Conservation (phyloP, 2,329 filamentous ascomycete genomes). For the Alternaria sp. region DNA sequence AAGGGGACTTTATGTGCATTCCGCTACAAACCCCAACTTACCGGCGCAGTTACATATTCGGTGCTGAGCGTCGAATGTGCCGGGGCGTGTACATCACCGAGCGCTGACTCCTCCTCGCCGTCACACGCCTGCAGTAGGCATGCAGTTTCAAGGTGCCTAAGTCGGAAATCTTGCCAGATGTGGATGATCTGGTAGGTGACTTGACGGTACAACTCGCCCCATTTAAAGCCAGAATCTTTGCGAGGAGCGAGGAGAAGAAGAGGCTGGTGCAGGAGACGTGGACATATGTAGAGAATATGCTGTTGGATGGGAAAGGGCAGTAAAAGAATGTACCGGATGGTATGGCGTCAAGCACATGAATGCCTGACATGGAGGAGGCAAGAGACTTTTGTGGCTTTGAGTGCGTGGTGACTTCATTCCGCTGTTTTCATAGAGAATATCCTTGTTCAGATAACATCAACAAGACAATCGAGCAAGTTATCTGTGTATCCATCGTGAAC, state of each 20-base stretch:
- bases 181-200: constrained; percentile 12
- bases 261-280: too few relatives aligned
- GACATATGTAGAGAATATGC: accelerated
- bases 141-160: constrained; percentile 10
- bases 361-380: not conserved
- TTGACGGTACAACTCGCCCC: too few relatives aligned
- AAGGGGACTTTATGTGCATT: accelerated
- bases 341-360: not conserved
- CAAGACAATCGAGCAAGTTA: accelerated
- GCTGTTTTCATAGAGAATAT: too few relatives aligned
- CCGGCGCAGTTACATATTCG: too few relatives aligned
- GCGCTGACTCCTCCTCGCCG: constrained; percentile 40
- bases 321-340: too few relatives aligned
- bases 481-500: too few relatives aligned
- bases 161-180: constrained; percentile 12
- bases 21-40: not conserved
- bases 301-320: too few relatives aligned
- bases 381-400: too few relatives aligned
- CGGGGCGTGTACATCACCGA: constrained; percentile 51
- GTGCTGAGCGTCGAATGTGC: constrained; percentile 46
- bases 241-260: too few relatives aligned
- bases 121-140: constrained; percentile 49
- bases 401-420: too few relatives aligned
- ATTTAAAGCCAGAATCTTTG: too few relatives aligned
- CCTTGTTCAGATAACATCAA: too few relatives aligned